Conservation (phyloP, 306 rosid genomes). For the Quercus engelmannii region DNA sequence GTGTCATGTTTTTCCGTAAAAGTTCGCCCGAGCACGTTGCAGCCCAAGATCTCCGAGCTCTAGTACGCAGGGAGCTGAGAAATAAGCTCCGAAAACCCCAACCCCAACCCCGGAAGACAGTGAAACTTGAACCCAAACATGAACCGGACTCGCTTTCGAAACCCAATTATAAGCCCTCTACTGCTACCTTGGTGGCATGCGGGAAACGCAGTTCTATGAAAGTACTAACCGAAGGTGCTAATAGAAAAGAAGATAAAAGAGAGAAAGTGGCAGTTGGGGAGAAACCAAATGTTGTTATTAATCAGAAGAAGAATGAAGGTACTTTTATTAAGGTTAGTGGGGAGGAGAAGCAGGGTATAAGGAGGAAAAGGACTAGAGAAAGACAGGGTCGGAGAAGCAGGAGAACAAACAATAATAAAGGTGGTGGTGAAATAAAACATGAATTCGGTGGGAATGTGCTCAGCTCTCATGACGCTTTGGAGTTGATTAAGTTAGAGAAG, state of each 20-base stretch:
- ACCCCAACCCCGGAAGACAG: neutral
- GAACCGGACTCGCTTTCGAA: constrained; percentile 16
- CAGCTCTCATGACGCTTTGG: constrained; percentile 36
- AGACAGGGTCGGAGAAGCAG: constrained; percentile 18
- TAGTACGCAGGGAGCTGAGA: constrained; percentile 40
- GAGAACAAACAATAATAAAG: constrained; percentile 5
- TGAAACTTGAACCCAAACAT: constrained; percentile 17
- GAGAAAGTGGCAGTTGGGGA: constrained; percentile 15
- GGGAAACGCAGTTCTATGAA: constrained; percentile 25
- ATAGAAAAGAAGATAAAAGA: constrained; percentile 6
- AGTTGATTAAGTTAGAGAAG: constrained; percentile 13
- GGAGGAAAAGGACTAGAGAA: constrained; percentile 28
- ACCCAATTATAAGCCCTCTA: constrained; percentile 25
- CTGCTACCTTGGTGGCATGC: constrained; percentile 12
- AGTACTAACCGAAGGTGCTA: neutral
- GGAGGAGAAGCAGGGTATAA: constrained; percentile 25
- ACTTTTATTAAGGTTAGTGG: too few species aligned
- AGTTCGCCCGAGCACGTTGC: constrained; percentile 31
- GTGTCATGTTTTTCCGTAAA: constrained; percentile 36
- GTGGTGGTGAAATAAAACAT: constrained; percentile 15
- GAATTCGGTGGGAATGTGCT: constrained; percentile 39
- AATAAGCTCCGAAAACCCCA: constrained; percentile 8
- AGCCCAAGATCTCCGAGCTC: constrained; percentile 34
- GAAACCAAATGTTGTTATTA: neutral
- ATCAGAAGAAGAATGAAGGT: too few species aligned